Base-by-base conservation (phyloP, 495 filamentous ascomycete genomes). In the Penicillium manginii region DNA sequence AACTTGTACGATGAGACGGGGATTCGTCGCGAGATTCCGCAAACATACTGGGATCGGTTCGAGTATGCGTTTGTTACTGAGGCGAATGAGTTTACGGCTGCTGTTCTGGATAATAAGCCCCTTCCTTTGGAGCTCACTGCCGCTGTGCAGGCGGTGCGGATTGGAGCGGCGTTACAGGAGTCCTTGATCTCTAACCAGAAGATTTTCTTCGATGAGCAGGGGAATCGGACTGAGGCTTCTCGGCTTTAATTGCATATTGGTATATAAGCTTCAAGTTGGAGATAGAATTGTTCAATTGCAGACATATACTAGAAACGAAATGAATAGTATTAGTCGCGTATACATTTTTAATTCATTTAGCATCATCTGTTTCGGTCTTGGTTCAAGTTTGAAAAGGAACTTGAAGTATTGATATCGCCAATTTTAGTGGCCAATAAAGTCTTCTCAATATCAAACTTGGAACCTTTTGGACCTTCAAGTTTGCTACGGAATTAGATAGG, bases 21-120 rank as follows among this genome's bases (percentile, higher is more conserved):
- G 1, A 64, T 88, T 15, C 63, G 79, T 12, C 64, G 81, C 22
- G 84, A 87, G 74, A 79, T 87, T 17, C 82, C 84, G 5, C 70
- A 72, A 63, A 68, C 78, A 47, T 88, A 86, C 60, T 87, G 82
- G 59, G 84, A 83, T 49, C 74, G 86, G 11, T 88, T 88, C 59
- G 80, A 84, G 70, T 63, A 79, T 55, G 86, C 86, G 4, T 88
- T 88, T 72, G 82, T 87, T 29, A 81, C 70, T 1, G 86, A 88
- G 71, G 80, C 82, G 17, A 83, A 83, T 54, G 83, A 88, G 71
- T 88, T 86, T 59, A 81, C 83, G 1, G 80, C 71, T 17, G 69
- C 69, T 21, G 80, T 79, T 49, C 52, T 88, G 58, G 84, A 87
- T 62, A 64, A 81, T 42, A 74, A 33, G 40, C 60, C 69, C 50